Percentiles rank a stretch among this genome's conserved stretches.
Evolutionary conservation across 78 protist species (phyloP).

Genomic region (Dictyostelium intermedium): DNA sequence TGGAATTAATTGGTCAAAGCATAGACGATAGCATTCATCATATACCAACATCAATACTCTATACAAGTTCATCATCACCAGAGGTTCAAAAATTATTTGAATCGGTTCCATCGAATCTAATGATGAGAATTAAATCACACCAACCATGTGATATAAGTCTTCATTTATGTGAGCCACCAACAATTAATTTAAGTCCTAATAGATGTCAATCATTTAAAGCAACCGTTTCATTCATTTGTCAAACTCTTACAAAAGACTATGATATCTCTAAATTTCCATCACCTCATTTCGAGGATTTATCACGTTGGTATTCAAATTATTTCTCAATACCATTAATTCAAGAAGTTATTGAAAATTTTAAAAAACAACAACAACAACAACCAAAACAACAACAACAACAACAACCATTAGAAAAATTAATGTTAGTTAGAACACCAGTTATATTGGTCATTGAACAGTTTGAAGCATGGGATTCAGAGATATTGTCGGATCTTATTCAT

Average conservation of each 20-base stretch:
- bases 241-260: not conserved
- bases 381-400: not conserved
- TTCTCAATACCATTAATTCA: not conserved
- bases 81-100: not conserved
- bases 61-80: conserved; percentile 16
- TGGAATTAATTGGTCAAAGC: not conserved
- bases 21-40: not conserved
- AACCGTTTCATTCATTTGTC: not conserved
- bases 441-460: conserved; percentile 5
- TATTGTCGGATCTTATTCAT: conserved; percentile 13
- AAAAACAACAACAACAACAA: not conserved
- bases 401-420: not conserved
- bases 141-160: not conserved
- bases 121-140: not conserved
- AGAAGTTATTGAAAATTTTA: not conserved
- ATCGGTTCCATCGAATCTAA: not conserved
- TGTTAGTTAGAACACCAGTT: conserved; percentile 18
- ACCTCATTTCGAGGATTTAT: not conserved
- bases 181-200: not conserved
- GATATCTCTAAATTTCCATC: not conserved
- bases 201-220: not conserved
- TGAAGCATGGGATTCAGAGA: conserved; percentile 23
- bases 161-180: conserved; percentile 3
- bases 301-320: not conserved
- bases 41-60: conserved; percentile 14